phyloP scores from a whole-genome alignment of 305 asterid species.

The Ilex paraguariensis region DNA sequence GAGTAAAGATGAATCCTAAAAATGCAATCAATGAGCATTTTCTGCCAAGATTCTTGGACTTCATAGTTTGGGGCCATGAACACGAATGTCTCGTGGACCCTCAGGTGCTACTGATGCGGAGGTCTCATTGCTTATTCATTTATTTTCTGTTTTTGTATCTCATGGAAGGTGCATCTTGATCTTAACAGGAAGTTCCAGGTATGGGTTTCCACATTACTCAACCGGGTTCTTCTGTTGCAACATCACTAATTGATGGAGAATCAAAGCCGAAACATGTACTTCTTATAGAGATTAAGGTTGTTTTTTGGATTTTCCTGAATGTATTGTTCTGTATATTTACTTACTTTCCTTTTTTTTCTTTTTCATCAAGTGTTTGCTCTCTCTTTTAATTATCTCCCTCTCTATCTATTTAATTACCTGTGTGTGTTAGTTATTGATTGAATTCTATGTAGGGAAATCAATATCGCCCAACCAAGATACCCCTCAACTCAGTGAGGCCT shows the following conservation, averaged over 20 bases:
- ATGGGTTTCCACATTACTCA: constrained; percentile 99
- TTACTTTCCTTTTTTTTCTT: not conserved
- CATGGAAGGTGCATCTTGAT: constrained; percentile 20
- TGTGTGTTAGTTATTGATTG: constrained; percentile 11
- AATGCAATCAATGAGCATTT: constrained; percentile 98
- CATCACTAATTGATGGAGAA: constrained; percentile 97
- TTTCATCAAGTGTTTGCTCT: not conserved
- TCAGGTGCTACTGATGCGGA: constrained; percentile 47
- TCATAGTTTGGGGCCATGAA: constrained; percentile 98
- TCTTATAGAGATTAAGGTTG: constrained; percentile 93
- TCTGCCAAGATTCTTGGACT: constrained; percentile 92
- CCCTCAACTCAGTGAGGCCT: constrained; percentile 88
- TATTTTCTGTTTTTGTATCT: constrained; percentile 17
- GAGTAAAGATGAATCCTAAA: constrained; percentile 94
- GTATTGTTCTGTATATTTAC: constrained; percentile 6
- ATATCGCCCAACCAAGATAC: constrained; percentile 94
- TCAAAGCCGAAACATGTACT: constrained; percentile 94
- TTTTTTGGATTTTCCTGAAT: constrained; percentile 1
- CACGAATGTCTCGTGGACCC: constrained; percentile 99
- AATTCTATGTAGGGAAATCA: constrained; percentile 70
- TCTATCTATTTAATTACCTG: not conserved
- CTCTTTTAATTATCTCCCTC: not conserved
- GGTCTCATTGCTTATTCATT: constrained; percentile 10
- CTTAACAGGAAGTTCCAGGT: constrained; percentile 88
- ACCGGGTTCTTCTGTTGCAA: constrained; percentile 98